phyloP scores from a whole-genome alignment of 345 rosid genomes.

The Kandelia obovata region DNA sequence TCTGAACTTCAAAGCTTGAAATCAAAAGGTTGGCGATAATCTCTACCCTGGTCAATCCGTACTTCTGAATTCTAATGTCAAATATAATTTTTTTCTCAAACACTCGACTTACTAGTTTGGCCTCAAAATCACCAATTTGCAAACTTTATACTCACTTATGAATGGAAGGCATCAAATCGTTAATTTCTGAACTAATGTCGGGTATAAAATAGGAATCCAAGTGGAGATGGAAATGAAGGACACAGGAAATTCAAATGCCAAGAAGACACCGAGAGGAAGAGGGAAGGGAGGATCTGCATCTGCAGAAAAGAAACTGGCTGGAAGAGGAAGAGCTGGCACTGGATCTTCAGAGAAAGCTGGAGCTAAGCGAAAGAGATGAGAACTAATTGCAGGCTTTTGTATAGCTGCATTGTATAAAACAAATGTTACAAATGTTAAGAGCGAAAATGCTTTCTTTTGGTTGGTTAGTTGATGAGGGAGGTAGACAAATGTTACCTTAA shows the following conservation, averaged over 20 bases:
- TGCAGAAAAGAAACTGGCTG: slow-evolving; percentile 26
- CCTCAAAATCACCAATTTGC: neutral
- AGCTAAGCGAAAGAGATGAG: slow-evolving; percentile 70
- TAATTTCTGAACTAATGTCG: slow-evolving; percentile 3
- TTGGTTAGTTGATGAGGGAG: neutral
- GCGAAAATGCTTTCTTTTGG: neutral
- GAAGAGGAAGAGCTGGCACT: slow-evolving; percentile 59
- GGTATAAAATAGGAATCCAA: slow-evolving; percentile 46
- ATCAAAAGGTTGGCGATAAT: slow-evolving; percentile 53
- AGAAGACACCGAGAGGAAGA: slow-evolving; percentile 34
- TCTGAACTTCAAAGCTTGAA: slow-evolving; percentile 65
- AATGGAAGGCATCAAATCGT: neutral
- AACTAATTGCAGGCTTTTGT: neutral
- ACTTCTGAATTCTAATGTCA: neutral
- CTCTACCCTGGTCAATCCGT: neutral
- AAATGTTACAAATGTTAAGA: too few species aligned
- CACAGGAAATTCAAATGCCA: slow-evolving; percentile 41
- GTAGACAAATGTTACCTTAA: neutral
- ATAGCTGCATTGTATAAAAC: neutral
- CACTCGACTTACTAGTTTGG: neutral
- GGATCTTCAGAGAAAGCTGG: slow-evolving; percentile 34
- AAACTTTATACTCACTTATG: neutral
- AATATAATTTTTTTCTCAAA: neutral
- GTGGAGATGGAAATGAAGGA: slow-evolving; percentile 77
- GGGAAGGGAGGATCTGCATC: slow-evolving; percentile 23